A percentile compares a stretch with the other conserved stretches of the same genome.
phyloP scores from a whole-genome alignment of 1,284 basidiomycete species.

The Leccinum pachyderme region DNA sequence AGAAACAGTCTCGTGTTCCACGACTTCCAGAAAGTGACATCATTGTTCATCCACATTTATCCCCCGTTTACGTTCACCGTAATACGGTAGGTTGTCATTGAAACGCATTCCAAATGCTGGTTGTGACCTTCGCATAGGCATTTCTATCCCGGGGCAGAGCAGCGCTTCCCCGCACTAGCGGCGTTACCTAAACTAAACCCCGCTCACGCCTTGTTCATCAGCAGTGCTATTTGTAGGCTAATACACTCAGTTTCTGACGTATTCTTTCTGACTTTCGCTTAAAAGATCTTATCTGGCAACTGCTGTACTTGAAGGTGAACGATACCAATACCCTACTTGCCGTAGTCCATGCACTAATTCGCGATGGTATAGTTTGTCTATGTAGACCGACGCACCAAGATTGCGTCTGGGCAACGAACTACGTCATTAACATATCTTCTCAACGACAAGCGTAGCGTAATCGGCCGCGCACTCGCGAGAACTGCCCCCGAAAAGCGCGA shows the following conservation, averaged over 20 bases:
- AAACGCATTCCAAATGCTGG: neutral
- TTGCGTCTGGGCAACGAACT: slow-evolving; percentile 81
- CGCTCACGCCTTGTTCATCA: slow-evolving; percentile 61
- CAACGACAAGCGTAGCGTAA: slow-evolving; percentile 80
- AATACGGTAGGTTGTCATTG: slow-evolving; percentile 60
- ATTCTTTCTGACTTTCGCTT: slow-evolving; percentile 12
- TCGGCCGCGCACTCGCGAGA: slow-evolving; percentile 67
- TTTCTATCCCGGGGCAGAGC: slow-evolving; percentile 73
- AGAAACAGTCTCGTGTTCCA: slow-evolving; percentile 96
- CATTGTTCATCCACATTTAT: slow-evolving; percentile 89
- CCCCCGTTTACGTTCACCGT: slow-evolving; percentile 85
- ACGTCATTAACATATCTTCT: slow-evolving; percentile 85
- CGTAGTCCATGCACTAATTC: slow-evolving; percentile 3
- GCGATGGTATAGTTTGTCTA: slow-evolving; percentile 64
- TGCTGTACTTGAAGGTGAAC: slow-evolving; percentile 82
- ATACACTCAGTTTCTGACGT: slow-evolving; percentile 16
- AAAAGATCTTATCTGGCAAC: slow-evolving; percentile 84
- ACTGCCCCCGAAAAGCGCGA: slow-evolving; percentile 65
- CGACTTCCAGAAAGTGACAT: slow-evolving; percentile 90
- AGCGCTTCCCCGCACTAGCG: slow-evolving; percentile 78
- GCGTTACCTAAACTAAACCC: slow-evolving; percentile 66
- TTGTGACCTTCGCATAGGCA: slow-evolving; percentile 50
- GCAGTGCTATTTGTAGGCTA: slow-evolving; percentile 67
- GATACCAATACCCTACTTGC: neutral
- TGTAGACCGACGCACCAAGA: slow-evolving; percentile 80